Conservation (phyloP, 148 eudicot genomes). For the Pharnaceum exiguum region DNA sequence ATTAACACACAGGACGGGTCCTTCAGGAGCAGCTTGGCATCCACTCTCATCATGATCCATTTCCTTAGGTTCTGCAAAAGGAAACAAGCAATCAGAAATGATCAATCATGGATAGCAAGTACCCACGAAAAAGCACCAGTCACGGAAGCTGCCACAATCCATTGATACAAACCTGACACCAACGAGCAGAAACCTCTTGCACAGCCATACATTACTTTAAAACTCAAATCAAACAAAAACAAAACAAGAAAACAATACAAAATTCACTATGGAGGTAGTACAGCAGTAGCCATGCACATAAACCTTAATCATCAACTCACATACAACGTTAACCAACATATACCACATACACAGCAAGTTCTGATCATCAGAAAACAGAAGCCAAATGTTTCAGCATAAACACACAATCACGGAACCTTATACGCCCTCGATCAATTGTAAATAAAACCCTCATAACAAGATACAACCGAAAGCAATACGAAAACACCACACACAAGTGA, state of each 20-base stretch:
- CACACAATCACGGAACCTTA: not conserved
- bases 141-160: not conserved
- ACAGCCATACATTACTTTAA: not conserved
- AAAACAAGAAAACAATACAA: slow-evolving; percentile 5
- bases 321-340: too few species aligned
- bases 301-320: not conserved
- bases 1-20: slow-evolving; percentile 58
- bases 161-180: slow-evolving; percentile 5
- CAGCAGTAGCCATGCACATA: not conserved
- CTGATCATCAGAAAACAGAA: too few species aligned
- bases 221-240: not conserved
- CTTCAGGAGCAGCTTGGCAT: slow-evolving; percentile 53
- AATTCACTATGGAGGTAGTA: not conserved
- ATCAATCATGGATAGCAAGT: not conserved
- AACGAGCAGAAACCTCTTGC: not conserved
- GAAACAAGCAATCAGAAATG: not conserved
- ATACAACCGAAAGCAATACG: not conserved
- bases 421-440: not conserved
- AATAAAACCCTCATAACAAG: not conserved
- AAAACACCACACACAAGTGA: not conserved
- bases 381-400: too few species aligned
- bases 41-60: slow-evolving; percentile 67
- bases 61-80: slow-evolving; percentile 28
- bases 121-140: not conserved
- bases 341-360: too few species aligned